Evolutionary conservation across 2,329 filamentous ascomycete genomes (phyloP).

Genomic region (Fusarium pseudoanthophilum): DNA sequence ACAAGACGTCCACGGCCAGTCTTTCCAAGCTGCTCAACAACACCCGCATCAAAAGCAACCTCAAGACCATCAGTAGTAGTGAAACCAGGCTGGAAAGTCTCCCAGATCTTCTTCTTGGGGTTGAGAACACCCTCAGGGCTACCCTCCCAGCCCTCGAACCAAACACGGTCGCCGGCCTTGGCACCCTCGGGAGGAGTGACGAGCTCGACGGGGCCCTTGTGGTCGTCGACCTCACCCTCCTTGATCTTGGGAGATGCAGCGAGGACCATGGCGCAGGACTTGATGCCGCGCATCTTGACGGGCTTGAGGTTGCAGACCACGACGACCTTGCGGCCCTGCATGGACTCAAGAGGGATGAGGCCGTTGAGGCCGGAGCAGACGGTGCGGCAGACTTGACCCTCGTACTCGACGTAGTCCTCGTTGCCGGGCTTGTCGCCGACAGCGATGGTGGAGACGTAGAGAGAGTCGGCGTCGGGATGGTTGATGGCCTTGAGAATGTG

Average conservation of each 20-base stretch:
- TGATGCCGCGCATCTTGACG: slow-evolving; percentile 95
- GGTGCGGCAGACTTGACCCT: slow-evolving; percentile 90
- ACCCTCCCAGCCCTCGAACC: slow-evolving; percentile 93
- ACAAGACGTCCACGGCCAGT: slow-evolving; percentile 75
- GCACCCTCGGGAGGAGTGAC: slow-evolving; percentile 83
- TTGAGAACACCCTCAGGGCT: slow-evolving; percentile 94
- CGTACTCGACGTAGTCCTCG: slow-evolving; percentile 90
- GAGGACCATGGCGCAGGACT: slow-evolving; percentile 87
- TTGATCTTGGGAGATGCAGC: slow-evolving; percentile 87
- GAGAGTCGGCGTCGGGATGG: slow-evolving; percentile 95
- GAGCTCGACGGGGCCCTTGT: slow-evolving; percentile 91
- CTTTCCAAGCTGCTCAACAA: slow-evolving; percentile 80
- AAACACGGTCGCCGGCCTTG: slow-evolving; percentile 86
- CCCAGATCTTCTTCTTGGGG: slow-evolving; percentile 99
- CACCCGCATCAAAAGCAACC: slow-evolving; percentile 85
- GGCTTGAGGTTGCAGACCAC: slow-evolving; percentile 98
- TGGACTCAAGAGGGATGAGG: slow-evolving; percentile 89
- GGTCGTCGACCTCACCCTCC: slow-evolving; percentile 82
- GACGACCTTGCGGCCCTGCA: slow-evolving; percentile 96
- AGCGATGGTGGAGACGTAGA: slow-evolving; percentile 95
- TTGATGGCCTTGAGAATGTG: slow-evolving; percentile 96
- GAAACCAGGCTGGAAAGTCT: slow-evolving; percentile 95
- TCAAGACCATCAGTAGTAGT: slow-evolving; percentile 84
- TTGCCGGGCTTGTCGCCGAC: slow-evolving; percentile 84
- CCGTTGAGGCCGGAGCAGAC: slow-evolving; percentile 98